Percentiles rank a stretch among this genome's conserved stretches.
These are phyloP conservation scores for Globisporangium parvum DNA, from an alignment of 352 stramenopile genomes.

Conservation along the genomic window DNA sequence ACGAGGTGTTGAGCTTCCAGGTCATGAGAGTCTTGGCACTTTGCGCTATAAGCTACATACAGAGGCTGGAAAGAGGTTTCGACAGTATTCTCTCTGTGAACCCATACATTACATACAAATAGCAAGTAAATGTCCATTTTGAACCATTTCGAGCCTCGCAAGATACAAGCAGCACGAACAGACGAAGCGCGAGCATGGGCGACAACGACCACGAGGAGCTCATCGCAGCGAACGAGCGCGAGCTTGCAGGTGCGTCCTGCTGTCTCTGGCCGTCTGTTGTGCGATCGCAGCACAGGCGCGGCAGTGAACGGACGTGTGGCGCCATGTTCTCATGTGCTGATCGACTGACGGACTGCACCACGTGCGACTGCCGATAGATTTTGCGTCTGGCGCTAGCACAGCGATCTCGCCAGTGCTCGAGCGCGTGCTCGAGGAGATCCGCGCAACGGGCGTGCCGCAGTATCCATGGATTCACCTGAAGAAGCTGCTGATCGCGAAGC, in stretches of 20 bases:
- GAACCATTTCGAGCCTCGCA: no score
- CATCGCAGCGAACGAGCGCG: conserved; percentile 64
- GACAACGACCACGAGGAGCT: conserved; percentile 27
- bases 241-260: conserved; percentile 39
- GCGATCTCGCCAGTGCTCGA: conserved; percentile 44
- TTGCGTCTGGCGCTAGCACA: conserved; percentile 38
- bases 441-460: conserved; percentile 51
- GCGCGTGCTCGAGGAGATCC: conserved; percentile 65
- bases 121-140: no score
- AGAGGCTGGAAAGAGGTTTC: no score
- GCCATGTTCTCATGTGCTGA: no score
- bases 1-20: no score
- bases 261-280: background rate
- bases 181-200: conserved; percentile 1
- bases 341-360: background rate
- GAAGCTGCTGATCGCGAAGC: conserved; percentile 44
- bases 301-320: no score
- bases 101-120: no score
- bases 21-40: no score
- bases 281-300: no score
- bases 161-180: background rate
- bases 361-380: conserved; percentile 22
- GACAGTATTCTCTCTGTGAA: no score
- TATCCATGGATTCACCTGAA: conserved; percentile 76
- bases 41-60: no score